Conservation (phyloP, 768 basidiomycete genomes). For the Nevesoporus exiguus region DNA sequence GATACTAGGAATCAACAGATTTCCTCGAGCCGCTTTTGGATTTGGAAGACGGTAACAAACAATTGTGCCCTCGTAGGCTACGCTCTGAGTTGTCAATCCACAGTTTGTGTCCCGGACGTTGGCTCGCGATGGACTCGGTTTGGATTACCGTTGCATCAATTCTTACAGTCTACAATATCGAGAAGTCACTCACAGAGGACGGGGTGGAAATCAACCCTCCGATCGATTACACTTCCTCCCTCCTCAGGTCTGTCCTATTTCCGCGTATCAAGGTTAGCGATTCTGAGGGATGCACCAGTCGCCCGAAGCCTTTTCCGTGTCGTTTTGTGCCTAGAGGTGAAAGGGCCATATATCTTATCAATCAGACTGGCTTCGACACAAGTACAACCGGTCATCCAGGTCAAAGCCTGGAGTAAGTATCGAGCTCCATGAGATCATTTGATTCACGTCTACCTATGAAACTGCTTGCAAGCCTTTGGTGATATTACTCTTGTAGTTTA, state of each 20-base stretch:
- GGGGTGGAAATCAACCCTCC: conserved; percentile 34
- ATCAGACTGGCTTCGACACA: neutral
- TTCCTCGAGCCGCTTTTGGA: conserved; percentile 39
- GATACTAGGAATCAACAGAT: conserved; percentile 31
- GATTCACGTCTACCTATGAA: neutral
- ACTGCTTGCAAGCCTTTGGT: neutral
- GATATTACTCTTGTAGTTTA: neutral
- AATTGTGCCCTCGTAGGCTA: neutral
- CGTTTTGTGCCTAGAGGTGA: conserved; percentile 36
- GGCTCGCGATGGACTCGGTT: conserved; percentile 41
- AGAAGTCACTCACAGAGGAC: conserved; percentile 32
- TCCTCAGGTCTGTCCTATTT: conserved; percentile 33
- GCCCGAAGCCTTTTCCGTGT: conserved; percentile 41
- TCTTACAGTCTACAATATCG: conserved; percentile 38
- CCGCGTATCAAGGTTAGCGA: neutral
- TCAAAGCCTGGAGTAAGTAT: neutral
- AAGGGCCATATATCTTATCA: conserved; percentile 31
- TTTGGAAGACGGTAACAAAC: conserved; percentile 38
- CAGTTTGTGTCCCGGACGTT: conserved; percentile 45
- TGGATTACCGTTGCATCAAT: conserved; percentile 43
- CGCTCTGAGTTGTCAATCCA: neutral
- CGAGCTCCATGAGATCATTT: neutral
- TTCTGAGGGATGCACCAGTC: conserved; percentile 25
- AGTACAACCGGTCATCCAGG: neutral
- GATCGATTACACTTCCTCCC: conserved; percentile 33